Evolutionary conservation across 2,329 filamentous ascomycete species (phyloP).

Genomic region (Penicillium sp.): DNA sequence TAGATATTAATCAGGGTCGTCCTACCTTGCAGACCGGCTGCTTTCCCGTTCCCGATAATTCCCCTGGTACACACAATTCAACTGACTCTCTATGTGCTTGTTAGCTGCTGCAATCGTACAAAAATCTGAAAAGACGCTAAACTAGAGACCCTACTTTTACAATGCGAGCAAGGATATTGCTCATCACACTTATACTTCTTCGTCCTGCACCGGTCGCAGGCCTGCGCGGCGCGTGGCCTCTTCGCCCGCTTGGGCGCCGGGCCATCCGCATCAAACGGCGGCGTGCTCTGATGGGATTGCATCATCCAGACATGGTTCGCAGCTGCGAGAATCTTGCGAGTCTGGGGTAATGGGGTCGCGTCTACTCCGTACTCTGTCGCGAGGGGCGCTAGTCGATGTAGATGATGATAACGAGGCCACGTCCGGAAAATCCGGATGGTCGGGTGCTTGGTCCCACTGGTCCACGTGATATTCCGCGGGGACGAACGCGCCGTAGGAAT

Average conservation of each 20-base stretch:
- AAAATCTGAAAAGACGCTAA: background rate
- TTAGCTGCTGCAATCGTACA: constrained; percentile 1
- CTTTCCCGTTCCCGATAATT: constrained; percentile 36
- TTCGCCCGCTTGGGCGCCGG: constrained; percentile 30
- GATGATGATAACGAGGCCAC: constrained; percentile 12
- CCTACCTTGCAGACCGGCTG: constrained; percentile 32
- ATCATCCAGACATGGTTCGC: constrained; percentile 26
- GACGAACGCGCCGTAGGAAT: background rate
- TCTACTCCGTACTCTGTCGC: background rate
- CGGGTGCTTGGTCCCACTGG: background rate
- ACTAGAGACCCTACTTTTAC: constrained; percentile 40
- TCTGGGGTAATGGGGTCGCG: constrained; percentile 11
- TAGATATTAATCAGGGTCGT: background rate
- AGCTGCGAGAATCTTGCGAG: background rate
- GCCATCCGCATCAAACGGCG: constrained; percentile 18
- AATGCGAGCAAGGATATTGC: constrained; percentile 48
- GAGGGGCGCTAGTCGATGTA: constrained; percentile 8
- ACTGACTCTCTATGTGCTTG: constrained; percentile 30
- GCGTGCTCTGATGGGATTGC: constrained; percentile 41
- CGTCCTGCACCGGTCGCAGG: constrained; percentile 50
- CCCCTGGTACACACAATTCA: constrained; percentile 40
- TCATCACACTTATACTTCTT: constrained; percentile 56
- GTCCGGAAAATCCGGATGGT: constrained; percentile 25
- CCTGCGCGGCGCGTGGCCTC: constrained; percentile 48
- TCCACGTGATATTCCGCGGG: constrained; percentile 22